Evolutionary conservation across 768 basidiomycete species (phyloP), one percentile per base, ranked within the genome.

Genomic region (Favolaschia claudopus): DNA sequence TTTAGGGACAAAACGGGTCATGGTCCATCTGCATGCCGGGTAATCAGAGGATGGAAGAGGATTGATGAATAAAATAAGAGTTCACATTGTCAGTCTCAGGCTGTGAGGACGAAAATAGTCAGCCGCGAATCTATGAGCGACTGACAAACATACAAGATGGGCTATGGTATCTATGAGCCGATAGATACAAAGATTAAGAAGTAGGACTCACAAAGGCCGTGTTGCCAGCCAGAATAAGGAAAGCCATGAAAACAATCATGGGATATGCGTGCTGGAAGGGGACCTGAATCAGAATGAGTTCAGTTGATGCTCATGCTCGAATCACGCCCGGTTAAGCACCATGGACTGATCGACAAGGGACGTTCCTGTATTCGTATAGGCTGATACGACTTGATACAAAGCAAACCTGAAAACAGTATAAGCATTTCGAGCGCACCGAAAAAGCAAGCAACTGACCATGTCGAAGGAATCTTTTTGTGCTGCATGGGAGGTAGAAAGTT

Each of bases 341-440:
- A 99, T 93, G 13, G 93, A 96, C 60, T 85, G 79, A 72, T 99
- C 96, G 14, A 89, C 88, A 7, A 96, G 81, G 14, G 93, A 95
- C 74, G 85, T 87, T 22, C 96, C 96, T 1, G 91, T 88, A 67
- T 97, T 97, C 27, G 91, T 92, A 70, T 92, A 97, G 1, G 94
- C 83, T 0, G 95, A 95, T 24, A 92, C 83, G 22, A 89, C 83
- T 70, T 96, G 93, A 68, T 94, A 98, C 8, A 85, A 71, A 0
- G 95, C 85, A 69, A 91, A 96, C 93, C 93, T 94, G 46, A 28
- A 43, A 14, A 17, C 17, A 3, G 7, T 15, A 43, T 53, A 12
- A 49, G 25, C n/a, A n/a, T n/a, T 33, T 27, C 7, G 27, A 19
- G 13, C 39, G 15, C 27, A 10, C 9, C 42, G 12, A 34, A 24